Evolutionary conservation across 441 rosid genomes (phyloP).

Genomic region (Erodium trifolium): DNA sequence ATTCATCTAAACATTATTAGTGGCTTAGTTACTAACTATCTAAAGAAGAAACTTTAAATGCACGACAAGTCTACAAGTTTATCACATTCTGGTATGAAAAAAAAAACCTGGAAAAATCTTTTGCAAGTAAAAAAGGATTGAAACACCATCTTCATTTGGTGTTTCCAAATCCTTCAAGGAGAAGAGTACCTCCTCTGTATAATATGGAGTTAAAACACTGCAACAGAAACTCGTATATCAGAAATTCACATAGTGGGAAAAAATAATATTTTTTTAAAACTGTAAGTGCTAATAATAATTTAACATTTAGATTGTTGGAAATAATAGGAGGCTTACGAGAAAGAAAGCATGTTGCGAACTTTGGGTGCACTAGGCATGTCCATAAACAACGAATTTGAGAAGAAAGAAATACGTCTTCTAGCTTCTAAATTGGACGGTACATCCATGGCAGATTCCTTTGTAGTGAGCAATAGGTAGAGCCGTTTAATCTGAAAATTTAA

Average conservation of each 20-base stretch:
- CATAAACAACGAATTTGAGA: slow-evolving; percentile 98
- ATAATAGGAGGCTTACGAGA: slow-evolving; percentile 63
- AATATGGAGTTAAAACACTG: slow-evolving; percentile 98
- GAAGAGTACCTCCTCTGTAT: slow-evolving; percentile 92
- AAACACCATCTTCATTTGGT: slow-evolving; percentile 96
- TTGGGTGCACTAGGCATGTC: slow-evolving; percentile 95
- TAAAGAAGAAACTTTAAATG: slow-evolving; percentile 14
- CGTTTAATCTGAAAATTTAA: slow-evolving; percentile 62
- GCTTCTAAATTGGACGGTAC: slow-evolving; percentile 99
- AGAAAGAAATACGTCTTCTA: slow-evolving; percentile 93
- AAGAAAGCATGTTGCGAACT: slow-evolving; percentile 99
- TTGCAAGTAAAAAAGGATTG: slow-evolving; percentile 91
- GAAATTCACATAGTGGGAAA: slow-evolving; percentile 12
- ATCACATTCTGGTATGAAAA: slow-evolving; percentile 5
- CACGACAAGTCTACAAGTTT: background rate
- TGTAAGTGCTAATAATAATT: background rate
- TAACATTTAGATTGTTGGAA: background rate
- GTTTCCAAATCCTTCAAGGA: slow-evolving; percentile 66
- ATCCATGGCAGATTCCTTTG: slow-evolving; percentile 99
- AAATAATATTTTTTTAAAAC: background rate
- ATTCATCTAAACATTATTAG: slow-evolving; percentile 60
- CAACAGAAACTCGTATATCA: slow-evolving; percentile 21
- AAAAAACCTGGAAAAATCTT: slow-evolving; percentile 91
- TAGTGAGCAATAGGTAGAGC: slow-evolving; percentile 76
- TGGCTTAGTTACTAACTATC: slow-evolving; percentile 5